Base-by-base conservation (phyloP, 1,284 basidiomycete genomes). In the Pseudozyma tsukubaensis region DNA sequence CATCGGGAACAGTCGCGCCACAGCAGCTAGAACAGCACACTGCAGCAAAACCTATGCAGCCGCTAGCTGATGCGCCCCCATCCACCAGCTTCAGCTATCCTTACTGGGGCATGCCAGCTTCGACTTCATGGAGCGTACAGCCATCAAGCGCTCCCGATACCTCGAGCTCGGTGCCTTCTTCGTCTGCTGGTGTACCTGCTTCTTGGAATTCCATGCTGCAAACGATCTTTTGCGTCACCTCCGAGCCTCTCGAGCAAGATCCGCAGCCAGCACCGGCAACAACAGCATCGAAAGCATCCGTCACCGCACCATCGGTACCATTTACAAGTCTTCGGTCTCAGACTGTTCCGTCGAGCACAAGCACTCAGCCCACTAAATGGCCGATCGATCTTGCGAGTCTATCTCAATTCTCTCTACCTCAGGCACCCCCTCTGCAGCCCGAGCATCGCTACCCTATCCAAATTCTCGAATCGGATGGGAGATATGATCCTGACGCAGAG, bases 401-500 rank as follows among this genome's bases (percentile, higher is more conserved):
- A 19, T 42, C 39, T 7, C n/a, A 29, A 16, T 52, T 59, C 13
- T 34, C 59, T 2, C 9, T 72, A 18, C 69, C 63, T 11, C 69
- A 66, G 40, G 69, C 69, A 21, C 55, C 50, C 4, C 69, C 69
- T 14, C 24, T 72, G 44, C 69, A 72, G 45, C 60, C 61, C 18
- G 39, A 60, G 21, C 67, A 60, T 51, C 61, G 67, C 39, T 60
- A 67, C 36, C 64, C 64, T 0, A 56, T 55, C 18, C 21, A 48
- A 8, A 67, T 67, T 11, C 37, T 56, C 1, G 60, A 56, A 19
- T 45, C 44, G 2, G 60, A 63, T 16, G 52, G 48, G 11, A 42
- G 40, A 1, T 63, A 64, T 36, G 61, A 64, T 24, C 44, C 50
- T 9, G 67, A 70, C 18, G 14, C 19, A 0, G 67, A 64, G 4